Evolutionary conservation across 306 rosid genomes (phyloP).

Genomic region (Prunus dulcis): DNA sequence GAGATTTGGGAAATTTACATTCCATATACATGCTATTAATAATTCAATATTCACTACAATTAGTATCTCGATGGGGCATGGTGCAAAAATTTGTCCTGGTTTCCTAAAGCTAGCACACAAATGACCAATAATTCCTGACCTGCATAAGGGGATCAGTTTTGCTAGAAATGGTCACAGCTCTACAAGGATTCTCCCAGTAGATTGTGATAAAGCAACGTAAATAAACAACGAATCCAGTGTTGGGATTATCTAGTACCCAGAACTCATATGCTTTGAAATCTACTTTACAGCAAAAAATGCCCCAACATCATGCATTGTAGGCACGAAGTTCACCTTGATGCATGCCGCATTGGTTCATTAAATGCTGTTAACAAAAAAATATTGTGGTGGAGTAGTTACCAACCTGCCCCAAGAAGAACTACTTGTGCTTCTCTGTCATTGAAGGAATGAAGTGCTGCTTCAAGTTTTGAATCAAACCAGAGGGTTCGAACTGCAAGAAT

Average conservation of each 20-base stretch:
- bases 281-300: not conserved
- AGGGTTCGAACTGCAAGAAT: constrained; percentile 91
- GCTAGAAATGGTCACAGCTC: not conserved
- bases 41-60: not conserved
- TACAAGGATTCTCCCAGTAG: not conserved
- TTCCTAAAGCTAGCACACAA: not conserved
- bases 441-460: constrained; percentile 56
- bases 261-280: not conserved
- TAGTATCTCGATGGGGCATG: not conserved
- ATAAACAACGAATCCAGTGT: not conserved
- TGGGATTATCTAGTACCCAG: not conserved
- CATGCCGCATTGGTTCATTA: constrained; percentile 5
- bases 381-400: constrained; percentile 14
- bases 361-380: constrained; percentile 16
- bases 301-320: not conserved
- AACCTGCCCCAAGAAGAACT: constrained; percentile 96
- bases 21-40: not conserved
- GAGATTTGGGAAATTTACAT: not conserved
- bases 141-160: constrained; percentile 9
- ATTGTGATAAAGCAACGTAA: constrained; percentile 7
- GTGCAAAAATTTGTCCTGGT: not conserved
- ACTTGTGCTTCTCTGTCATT: constrained; percentile 66
- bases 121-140: not conserved
- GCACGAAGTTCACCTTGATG: not conserved
- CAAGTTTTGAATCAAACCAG: constrained; percentile 81